Evolutionary conservation across 192 early-diverging fungal genomes (phyloP).

Genomic region (Entophlyctis luteolus): DNA sequence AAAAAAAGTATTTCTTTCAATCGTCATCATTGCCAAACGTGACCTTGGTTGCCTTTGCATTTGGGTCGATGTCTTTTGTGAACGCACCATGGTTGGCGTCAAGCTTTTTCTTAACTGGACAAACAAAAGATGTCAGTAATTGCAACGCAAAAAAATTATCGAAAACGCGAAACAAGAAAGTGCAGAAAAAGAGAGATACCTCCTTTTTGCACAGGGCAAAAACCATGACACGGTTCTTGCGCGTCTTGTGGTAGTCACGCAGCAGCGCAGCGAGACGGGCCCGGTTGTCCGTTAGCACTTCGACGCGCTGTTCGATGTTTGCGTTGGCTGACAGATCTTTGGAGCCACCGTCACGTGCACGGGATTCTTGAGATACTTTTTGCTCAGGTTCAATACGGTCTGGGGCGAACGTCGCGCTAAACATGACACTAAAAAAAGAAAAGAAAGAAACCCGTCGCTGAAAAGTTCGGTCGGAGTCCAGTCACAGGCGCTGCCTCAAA

Average conservation of each 20-base stretch:
- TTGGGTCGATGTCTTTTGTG: conserved; percentile 78
- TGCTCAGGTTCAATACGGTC: conserved; percentile 71
- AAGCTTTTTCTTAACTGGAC: conserved; percentile 88
- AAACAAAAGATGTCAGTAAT: background rate
- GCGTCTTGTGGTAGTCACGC: conserved; percentile 43
- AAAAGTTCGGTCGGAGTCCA: too few species aligned
- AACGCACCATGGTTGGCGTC: conserved; percentile 93
- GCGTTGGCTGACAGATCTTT: conserved; percentile 49
- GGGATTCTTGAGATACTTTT: conserved; percentile 86
- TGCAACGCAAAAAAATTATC: conserved; percentile 2
- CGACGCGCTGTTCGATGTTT: conserved; percentile 54
- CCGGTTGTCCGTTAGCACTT: conserved; percentile 71
- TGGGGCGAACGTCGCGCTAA: conserved; percentile 97
- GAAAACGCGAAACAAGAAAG: too few species aligned
- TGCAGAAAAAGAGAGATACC: too few species aligned
- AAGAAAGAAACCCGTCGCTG: too few species aligned
- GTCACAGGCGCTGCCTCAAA: too few species aligned
- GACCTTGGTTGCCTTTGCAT: conserved; percentile 85
- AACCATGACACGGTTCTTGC: conserved; percentile 67
- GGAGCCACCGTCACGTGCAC: conserved; percentile 86
- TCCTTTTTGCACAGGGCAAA: conserved; percentile 88
- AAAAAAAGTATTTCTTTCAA: too few species aligned
- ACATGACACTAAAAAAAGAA: too few species aligned
- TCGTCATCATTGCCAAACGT: conserved; percentile 62
- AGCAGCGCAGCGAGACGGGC: conserved; percentile 70